A percentile compares a stretch with the other conserved stretches of the same genome.
phyloP scores from a whole-genome alignment of 352 stramenopile genomes.

The Salisapilia sapeloensis region DNA sequence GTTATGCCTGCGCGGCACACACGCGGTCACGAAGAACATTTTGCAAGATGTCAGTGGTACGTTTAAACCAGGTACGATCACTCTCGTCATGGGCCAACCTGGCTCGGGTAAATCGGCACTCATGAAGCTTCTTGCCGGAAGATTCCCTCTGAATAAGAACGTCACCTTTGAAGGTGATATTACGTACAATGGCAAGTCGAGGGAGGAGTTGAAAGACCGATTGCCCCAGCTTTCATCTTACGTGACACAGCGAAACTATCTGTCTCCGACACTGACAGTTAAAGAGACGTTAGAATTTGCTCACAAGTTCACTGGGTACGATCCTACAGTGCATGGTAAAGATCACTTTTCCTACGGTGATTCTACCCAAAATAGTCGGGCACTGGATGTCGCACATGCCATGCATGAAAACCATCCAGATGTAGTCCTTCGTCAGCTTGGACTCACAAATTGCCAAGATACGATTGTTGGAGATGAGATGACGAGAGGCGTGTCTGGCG shows the following conservation, averaged over 20 bases:
- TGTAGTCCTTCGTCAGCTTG: slow-evolving; percentile 27
- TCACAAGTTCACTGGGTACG: slow-evolving; percentile 25
- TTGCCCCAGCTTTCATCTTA: slow-evolving; percentile 32
- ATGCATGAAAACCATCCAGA: slow-evolving; percentile 33
- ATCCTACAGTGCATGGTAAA: slow-evolving; percentile 9
- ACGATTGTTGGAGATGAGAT: slow-evolving; percentile 51
- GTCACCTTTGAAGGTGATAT: slow-evolving; percentile 21
- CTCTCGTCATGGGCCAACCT: slow-evolving; percentile 32
- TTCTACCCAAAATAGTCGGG: slow-evolving; percentile 19
- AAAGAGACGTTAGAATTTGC: slow-evolving; percentile 37
- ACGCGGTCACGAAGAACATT: slow-evolving; percentile 20
- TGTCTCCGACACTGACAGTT: slow-evolving; percentile 30
- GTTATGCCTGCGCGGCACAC: slow-evolving; percentile 3
- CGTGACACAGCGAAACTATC: slow-evolving; percentile 24
- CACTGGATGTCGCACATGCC: slow-evolving; percentile 11
- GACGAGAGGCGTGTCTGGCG: slow-evolving; percentile 45
- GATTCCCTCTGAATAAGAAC: slow-evolving; percentile 24
- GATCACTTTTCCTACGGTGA: slow-evolving; percentile 17
- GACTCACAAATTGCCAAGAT: slow-evolving; percentile 31
- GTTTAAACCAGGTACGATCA: slow-evolving; percentile 32
- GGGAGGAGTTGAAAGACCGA: slow-evolving; percentile 11
- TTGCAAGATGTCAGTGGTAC: slow-evolving; percentile 14
- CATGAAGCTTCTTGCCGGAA: slow-evolving; percentile 35
- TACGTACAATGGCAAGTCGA: slow-evolving; percentile 25
- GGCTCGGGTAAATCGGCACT: slow-evolving; percentile 33